phyloP scores from a whole-genome alignment of 495 filamentous ascomycete species.

The Penicillium alfredii region DNA sequence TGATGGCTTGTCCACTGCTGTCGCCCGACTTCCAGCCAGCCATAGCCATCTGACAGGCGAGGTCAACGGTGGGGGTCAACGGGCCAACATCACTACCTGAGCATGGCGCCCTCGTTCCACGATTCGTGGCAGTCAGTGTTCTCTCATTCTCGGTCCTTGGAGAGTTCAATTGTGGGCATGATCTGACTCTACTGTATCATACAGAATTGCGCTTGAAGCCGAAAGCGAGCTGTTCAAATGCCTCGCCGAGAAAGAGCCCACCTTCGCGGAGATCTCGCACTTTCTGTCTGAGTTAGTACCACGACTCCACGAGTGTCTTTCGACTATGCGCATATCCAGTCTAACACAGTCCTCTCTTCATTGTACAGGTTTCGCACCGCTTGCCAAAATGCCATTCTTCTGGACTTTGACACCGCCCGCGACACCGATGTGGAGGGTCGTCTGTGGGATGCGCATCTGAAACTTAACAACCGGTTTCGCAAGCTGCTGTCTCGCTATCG shows the following conservation, averaged over 20 bases:
- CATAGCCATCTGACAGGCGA: constrained; percentile 51
- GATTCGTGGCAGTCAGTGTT: constrained; percentile 48
- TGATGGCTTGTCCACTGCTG: constrained; percentile 41
- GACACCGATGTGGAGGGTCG: constrained; percentile 56
- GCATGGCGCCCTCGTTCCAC: constrained; percentile 46
- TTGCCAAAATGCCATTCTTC: constrained; percentile 66
- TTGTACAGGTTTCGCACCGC: constrained; percentile 56
- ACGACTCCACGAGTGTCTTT: background rate
- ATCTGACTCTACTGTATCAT: constrained; percentile 13
- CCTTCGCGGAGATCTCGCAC: constrained; percentile 53
- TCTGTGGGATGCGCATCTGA: constrained; percentile 75
- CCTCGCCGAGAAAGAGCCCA: constrained; percentile 47
- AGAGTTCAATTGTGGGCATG: constrained; percentile 5
- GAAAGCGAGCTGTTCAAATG: constrained; percentile 46
- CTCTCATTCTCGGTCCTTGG: constrained; percentile 5
- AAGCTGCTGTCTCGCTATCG: constrained; percentile 52
- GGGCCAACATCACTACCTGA: constrained; percentile 24
- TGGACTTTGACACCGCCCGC: constrained; percentile 65
- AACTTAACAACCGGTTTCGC: constrained; percentile 70
- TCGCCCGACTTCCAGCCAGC: constrained; percentile 38
- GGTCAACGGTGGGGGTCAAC: constrained; percentile 47
- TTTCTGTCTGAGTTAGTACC: constrained; percentile 52
- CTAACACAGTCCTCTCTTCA: constrained; percentile 14
- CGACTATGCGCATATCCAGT: constrained; percentile 12
- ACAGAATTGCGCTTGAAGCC: constrained; percentile 40